Evolutionary conservation across 495 filamentous ascomycete genomes (phyloP).

Genomic region (Penicillium silybi): DNA sequence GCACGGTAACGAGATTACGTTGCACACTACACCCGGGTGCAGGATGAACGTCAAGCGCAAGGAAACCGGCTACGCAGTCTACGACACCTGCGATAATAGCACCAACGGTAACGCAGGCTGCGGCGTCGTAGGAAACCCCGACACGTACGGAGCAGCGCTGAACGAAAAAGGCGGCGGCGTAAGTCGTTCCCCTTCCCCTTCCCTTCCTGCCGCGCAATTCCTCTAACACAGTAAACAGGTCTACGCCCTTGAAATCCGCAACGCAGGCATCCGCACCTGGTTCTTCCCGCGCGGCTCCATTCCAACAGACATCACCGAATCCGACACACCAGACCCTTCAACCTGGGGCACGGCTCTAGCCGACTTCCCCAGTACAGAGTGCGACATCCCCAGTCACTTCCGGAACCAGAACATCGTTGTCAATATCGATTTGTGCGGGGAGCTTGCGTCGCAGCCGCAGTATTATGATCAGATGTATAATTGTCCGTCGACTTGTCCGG

Average conservation of each 20-base stretch:
- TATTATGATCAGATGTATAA: constrained; percentile 25
- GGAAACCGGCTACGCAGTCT: constrained; percentile 28
- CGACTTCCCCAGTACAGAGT: constrained; percentile 41
- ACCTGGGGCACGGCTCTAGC: constrained; percentile 27
- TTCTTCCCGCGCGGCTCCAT: constrained; percentile 30
- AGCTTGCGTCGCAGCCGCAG: constrained; percentile 19
- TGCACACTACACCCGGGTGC: constrained; percentile 42
- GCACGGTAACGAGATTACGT: constrained; percentile 40
- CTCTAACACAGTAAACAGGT: constrained; percentile 6
- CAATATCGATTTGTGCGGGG: constrained; percentile 40
- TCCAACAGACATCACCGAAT: constrained; percentile 22
- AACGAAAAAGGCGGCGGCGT: constrained; percentile 45
- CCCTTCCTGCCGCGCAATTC: too few relatives aligned
- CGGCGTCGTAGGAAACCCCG: constrained; percentile 32
- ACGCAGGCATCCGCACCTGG: constrained; percentile 34
- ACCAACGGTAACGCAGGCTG: constrained; percentile 42
- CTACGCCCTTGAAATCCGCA: constrained; percentile 34
- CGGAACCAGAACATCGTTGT: constrained; percentile 40
- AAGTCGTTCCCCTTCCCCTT: constrained; percentile 2
- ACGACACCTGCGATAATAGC: constrained; percentile 33
- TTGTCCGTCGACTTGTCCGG: constrained; percentile 31
- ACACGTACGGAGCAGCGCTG: constrained; percentile 38
- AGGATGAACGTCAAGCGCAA: constrained; percentile 45
- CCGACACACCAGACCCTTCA: constrained; percentile 27
- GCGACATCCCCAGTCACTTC: constrained; percentile 37